Evolutionary conservation across 345 rosid species (phyloP).

Genomic region (Moricandia moricandioides): DNA sequence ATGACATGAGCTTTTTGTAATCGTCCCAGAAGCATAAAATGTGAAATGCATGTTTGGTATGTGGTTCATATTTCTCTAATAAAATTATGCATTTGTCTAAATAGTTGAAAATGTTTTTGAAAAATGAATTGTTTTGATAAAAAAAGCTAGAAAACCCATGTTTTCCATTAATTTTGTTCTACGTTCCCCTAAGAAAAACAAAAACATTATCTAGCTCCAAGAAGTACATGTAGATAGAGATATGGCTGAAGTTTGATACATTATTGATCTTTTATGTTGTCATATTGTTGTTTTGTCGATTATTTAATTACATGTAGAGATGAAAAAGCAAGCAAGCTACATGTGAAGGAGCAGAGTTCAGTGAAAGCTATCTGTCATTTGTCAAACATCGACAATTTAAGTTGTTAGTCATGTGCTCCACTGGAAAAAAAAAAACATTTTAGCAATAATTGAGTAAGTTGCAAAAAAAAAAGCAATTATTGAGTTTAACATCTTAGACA

Average conservation of each 20-base stretch:
- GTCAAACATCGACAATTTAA: constrained; percentile 23
- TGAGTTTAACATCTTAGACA: constrained; percentile 35
- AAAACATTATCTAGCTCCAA: neutral
- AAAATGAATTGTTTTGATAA: neutral
- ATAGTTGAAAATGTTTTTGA: neutral
- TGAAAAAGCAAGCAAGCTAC: constrained; percentile 16
- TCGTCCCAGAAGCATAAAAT: neutral
- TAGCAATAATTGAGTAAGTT: constrained; percentile 29
- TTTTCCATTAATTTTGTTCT: neutral
- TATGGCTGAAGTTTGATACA: neutral
- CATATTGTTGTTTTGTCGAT: constrained; percentile 3
- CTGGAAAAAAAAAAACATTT: constrained; percentile 4
- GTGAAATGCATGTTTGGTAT: neutral
- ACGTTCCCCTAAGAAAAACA: neutral
- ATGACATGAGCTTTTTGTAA: constrained; percentile 10
- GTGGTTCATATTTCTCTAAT: neutral
- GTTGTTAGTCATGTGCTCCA: constrained; percentile 21
- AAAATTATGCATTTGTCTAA: neutral
- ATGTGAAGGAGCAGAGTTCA: constrained; percentile 29
- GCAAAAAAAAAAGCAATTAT: constrained; percentile 18
- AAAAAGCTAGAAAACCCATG: neutral
- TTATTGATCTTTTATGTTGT: neutral
- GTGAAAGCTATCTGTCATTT: constrained; percentile 16
- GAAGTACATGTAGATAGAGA: neutral
- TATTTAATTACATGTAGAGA: neutral